Evolutionary conservation across 2,329 filamentous ascomycete species (phyloP).

Genomic region (Verticillium longisporum): DNA sequence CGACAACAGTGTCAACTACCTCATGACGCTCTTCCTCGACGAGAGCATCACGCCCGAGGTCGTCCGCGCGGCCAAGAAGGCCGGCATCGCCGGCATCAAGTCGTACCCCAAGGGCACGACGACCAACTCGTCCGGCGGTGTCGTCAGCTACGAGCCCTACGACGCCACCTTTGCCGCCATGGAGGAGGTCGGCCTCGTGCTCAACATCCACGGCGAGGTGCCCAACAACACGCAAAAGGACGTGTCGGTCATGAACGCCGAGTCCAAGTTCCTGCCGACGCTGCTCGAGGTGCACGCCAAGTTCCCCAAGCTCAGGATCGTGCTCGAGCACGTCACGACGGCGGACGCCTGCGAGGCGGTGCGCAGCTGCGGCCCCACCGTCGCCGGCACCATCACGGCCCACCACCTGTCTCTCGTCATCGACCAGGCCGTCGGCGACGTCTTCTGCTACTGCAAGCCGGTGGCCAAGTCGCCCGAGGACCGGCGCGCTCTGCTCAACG

Average conservation of each 20-base stretch:
- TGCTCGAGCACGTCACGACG: constrained; percentile 83
- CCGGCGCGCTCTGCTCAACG: constrained; percentile 63
- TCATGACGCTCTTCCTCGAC: constrained; percentile 69
- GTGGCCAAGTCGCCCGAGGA: constrained; percentile 65
- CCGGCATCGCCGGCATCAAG: constrained; percentile 67
- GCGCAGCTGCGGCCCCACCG: constrained; percentile 65
- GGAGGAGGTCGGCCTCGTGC: constrained; percentile 73
- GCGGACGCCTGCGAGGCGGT: constrained; percentile 75
- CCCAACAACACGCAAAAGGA: constrained; percentile 31
- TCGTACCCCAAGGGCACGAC: constrained; percentile 42
- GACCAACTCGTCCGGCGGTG: constrained; percentile 62
- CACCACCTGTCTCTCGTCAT: constrained; percentile 79
- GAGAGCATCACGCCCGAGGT: constrained; percentile 58
- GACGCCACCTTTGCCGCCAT: constrained; percentile 82
- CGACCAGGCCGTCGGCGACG: constrained; percentile 60
- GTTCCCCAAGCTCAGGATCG: constrained; percentile 64
- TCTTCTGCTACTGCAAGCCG: constrained; percentile 64
- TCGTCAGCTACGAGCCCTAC: constrained; percentile 63
- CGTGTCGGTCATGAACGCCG: constrained; percentile 59
- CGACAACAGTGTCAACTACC: constrained; percentile 56
- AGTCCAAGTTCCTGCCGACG: constrained; percentile 74
- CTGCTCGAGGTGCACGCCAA: constrained; percentile 63
- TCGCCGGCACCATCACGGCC: constrained; percentile 48
- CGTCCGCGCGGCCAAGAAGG: constrained; percentile 65
- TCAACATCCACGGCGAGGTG: constrained; percentile 93